Evolutionary conservation across 441 rosid genomes (phyloP).

Genomic region (Adansonia grandidieri): DNA sequence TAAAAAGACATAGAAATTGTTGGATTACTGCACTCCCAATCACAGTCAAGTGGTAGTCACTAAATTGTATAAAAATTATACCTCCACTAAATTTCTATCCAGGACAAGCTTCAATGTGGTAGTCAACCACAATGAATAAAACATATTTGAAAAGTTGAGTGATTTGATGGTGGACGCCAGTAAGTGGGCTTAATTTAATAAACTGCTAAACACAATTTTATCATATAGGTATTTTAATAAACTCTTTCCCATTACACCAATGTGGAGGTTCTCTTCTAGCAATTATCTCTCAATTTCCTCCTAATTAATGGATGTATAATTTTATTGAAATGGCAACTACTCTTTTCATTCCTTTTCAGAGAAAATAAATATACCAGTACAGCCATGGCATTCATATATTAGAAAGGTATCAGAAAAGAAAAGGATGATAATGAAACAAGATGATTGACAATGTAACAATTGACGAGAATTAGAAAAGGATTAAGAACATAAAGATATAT

Average conservation of each 20-base stretch:
- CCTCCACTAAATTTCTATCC: not conserved
- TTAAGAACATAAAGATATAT: not conserved
- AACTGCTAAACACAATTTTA: no score
- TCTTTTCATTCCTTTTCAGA: not conserved
- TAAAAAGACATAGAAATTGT: not conserved
- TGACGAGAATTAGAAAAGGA: not conserved
- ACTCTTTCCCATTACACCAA: not conserved
- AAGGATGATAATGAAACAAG: not conserved
- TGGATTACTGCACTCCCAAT: not conserved
- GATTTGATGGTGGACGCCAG: not conserved
- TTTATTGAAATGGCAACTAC: not conserved
- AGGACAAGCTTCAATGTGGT: not conserved
- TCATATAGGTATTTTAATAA: no score
- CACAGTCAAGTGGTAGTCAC: not conserved
- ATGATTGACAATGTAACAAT: not conserved
- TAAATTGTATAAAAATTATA: not conserved
- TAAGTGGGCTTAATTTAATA: no score
- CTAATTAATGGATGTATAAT: not conserved
- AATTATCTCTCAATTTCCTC: not conserved
- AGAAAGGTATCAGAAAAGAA: not conserved
- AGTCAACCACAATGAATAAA: not conserved
- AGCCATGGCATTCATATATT: not conserved
- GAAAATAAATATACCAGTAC: not conserved
- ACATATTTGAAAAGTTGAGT: not conserved
- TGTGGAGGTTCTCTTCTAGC: not conserved